Evolutionary conservation across 805 yeast species (phyloP), one percentile per base, ranked within the genome.

Genomic region (Geotrichum ghanense): DNA sequence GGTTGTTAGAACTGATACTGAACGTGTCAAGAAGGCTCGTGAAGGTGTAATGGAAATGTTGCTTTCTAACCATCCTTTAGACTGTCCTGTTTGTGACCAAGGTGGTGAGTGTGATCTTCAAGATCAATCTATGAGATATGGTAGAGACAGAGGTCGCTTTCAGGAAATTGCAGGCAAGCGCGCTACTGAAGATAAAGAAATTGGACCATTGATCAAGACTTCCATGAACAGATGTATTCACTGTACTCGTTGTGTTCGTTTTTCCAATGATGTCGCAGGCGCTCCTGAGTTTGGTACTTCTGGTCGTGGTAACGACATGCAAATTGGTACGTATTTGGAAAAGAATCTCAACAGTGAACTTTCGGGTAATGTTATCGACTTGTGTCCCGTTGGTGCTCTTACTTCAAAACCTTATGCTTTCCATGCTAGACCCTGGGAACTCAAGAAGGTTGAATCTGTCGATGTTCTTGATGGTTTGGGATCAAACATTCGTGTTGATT

Each of bases 71-170:
- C 95, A 85, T 70, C 95, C 95, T 20, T 73, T 85, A 61, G 95
- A 86, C 69, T 85, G 95, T 68, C 95, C 95, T 21, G 82, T 85
- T 47, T 85, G 95, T 67, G 95, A 85, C 68, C 95, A 85, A 68
- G 95, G 95, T 67, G 95, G 95, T 54, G 95, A 85, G 66, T 85
- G 95, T 71, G 95, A 85, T 63, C 74, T 85, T 56, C 95, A 86
- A 69, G 95, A 86, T 62, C 95, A 85, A 70, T 72, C 86, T 17
- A 69, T 80, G 61, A 75, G 92, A 62, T 83, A 83, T 61, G 95
- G 95, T 50, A 68, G 83, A 45, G 95, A 85, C 67, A 76, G 95
- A 53, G 94, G 95, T 54, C 76, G 95, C 64, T 86, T 82, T 69
- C 66, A 73, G 51, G 95, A 85, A 65, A 75, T 84, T 47, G 71